Evolutionary conservation across 2,329 filamentous ascomycete genomes (phyloP).

Genomic region (Clonostachys sp.): DNA sequence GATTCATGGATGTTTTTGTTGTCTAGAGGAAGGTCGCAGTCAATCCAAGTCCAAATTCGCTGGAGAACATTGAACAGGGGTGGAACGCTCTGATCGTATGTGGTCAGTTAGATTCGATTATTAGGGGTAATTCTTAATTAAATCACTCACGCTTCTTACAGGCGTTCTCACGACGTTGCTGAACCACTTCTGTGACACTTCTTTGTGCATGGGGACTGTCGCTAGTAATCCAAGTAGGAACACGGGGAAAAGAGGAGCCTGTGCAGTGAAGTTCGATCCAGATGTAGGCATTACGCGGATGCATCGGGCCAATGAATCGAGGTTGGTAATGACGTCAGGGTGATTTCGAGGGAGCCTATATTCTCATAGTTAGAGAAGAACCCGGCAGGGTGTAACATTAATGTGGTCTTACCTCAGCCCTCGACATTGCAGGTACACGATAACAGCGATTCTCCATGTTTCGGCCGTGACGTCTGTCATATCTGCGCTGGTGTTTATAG

Average conservation of each 20-base stretch:
- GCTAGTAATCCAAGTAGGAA: conserved; percentile 32
- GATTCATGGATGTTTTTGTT: conserved; percentile 4
- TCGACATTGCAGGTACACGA: conserved; percentile 32
- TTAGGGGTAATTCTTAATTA: too few species aligned
- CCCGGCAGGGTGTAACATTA: background rate
- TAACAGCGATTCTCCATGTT: conserved; percentile 31
- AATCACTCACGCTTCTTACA: conserved; percentile 29
- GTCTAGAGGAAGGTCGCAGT: conserved; percentile 13
- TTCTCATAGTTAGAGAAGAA: background rate
- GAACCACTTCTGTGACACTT: conserved; percentile 26
- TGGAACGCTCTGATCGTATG: conserved; percentile 27
- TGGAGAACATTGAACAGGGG: conserved; percentile 25
- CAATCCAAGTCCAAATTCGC: conserved; percentile 28
- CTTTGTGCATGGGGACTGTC: conserved; percentile 15
- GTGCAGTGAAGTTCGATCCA: conserved; percentile 31
- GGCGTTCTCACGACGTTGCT: conserved; percentile 25
- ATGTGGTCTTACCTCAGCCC: conserved; percentile 21
- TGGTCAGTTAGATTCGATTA: too few species aligned
- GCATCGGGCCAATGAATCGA: conserved; percentile 25
- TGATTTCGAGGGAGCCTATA: conserved; percentile 29
- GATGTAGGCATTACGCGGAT: conserved; percentile 34
- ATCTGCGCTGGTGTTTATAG: conserved; percentile 16
- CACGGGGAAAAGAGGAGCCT: conserved; percentile 33
- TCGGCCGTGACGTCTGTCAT: conserved; percentile 36
- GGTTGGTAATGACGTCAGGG: conserved; percentile 19